Evolutionary conservation across 1,284 basidiomycete genomes (phyloP).

Genomic region (Apiotrichum veenhuisii): DNA sequence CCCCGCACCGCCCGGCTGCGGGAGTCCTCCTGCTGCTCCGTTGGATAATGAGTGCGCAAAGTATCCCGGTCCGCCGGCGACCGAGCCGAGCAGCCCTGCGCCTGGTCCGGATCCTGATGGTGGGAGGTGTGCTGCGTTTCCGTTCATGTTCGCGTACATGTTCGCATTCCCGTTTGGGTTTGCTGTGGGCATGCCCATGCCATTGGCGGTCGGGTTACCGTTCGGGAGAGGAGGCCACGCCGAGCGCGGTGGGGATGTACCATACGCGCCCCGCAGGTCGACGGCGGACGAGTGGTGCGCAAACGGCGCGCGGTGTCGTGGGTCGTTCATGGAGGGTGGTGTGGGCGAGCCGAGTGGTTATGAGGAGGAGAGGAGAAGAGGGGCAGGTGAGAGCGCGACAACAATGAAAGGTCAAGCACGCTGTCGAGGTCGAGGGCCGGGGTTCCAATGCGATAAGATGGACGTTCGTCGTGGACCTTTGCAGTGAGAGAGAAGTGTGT

Average conservation of each 20-base stretch:
- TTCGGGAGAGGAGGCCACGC: not conserved
- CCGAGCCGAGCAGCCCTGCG: no score
- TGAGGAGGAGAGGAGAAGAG: no score
- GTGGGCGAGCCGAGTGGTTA: no score
- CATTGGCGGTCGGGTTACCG: not conserved
- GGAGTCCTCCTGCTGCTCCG: not conserved
- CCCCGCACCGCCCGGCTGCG: no score
- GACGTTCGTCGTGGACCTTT: no score
- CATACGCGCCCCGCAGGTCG: constrained; percentile 11
- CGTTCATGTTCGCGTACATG: not conserved
- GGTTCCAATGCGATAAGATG: no score
- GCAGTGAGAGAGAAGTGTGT: no score
- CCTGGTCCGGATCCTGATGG: no score
- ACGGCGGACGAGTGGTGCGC: constrained; percentile 28
- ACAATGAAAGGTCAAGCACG: no score
- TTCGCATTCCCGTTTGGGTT: no score
- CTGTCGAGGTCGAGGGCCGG: no score
- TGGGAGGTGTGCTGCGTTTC: not conserved
- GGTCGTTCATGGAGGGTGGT: constrained; percentile 40
- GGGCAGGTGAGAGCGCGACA: no score
- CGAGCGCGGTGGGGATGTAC: not conserved
- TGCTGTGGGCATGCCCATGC: not conserved
- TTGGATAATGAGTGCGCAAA: constrained; percentile 5
- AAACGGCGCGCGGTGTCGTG: constrained; percentile 42
- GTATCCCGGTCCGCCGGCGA: constrained; percentile 13